Percentiles rank a stretch among this genome's conserved stretches.
These are phyloP conservation scores for Ascochyta pisi DNA, from an alignment of 2,329 filamentous ascomycete species.

Conservation along the genomic window DNA sequence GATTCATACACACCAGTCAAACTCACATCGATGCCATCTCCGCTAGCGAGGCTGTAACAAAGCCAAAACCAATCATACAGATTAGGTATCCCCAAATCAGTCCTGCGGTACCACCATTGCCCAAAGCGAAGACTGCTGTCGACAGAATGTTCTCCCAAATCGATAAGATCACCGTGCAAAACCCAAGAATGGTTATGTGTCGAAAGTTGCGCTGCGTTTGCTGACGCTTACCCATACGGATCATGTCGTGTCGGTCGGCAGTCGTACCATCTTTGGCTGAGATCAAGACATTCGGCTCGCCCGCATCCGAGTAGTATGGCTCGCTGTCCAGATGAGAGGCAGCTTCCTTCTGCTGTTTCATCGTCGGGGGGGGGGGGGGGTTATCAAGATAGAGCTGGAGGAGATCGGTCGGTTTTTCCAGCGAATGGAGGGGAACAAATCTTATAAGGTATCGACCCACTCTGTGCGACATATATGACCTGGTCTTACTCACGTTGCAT, in stretches of 20 bases:
- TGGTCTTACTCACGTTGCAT: too few species aligned
- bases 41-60: conserved; percentile 32
- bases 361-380: too few species aligned
- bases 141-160: conserved; percentile 28
- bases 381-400: too few species aligned
- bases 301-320: conserved; percentile 11
- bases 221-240: conserved; percentile 35
- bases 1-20: neutral
- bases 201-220: conserved; percentile 26
- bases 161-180: conserved; percentile 29
- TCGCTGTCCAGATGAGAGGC: conserved; percentile 16
- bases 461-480: too few species aligned
- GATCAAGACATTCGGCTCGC: conserved; percentile 14
- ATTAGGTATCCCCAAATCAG: conserved; percentile 40
- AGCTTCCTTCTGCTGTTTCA: conserved; percentile 20
- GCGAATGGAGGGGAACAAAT: too few species aligned
- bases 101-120: conserved; percentile 40
- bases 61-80: conserved; percentile 31
- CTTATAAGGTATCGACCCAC: too few species aligned
- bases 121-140: conserved; percentile 20
- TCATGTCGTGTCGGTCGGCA: conserved; percentile 29
- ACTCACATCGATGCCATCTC: conserved; percentile 44
- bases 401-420: too few species aligned
- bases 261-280: conserved; percentile 26
- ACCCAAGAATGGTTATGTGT: conserved; percentile 25